These are phyloP conservation scores for Hortiboletus flavorubellus DNA, from an alignment of 768 basidiomycete genomes.

Conservation along the genomic window DNA sequence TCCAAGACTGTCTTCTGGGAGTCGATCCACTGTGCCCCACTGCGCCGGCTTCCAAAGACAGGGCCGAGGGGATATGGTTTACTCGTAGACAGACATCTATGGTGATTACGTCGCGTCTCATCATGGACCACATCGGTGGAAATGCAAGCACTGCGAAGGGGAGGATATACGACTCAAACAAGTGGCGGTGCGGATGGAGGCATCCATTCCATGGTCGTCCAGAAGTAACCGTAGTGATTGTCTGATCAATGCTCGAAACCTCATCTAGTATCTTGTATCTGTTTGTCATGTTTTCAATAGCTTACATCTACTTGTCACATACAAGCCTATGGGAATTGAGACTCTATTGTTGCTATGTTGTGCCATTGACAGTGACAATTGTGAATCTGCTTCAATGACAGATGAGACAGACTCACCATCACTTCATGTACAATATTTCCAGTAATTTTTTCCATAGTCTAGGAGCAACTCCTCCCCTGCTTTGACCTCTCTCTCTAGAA, in stretches of 20 bases:
- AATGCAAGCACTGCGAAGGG: constrained; percentile 33
- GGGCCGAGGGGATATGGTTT: constrained; percentile 5
- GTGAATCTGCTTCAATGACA: too few species aligned
- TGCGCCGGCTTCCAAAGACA: constrained; percentile 4
- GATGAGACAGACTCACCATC: too few species aligned
- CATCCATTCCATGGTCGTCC: constrained; percentile 41
- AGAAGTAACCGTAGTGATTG: constrained; percentile 36
- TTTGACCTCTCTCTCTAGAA: constrained; percentile 25
- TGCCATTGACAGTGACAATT: neutral
- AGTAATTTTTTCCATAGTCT: constrained; percentile 33
- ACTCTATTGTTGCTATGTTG: neutral
- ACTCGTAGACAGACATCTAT: constrained; percentile 21
- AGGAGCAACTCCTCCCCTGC: constrained; percentile 35
- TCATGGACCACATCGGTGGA: constrained; percentile 43
- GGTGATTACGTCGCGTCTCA: constrained; percentile 40
- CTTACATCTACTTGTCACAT: neutral
- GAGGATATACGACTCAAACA: constrained; percentile 30
- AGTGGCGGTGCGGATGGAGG: constrained; percentile 46
- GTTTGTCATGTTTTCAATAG: neutral
- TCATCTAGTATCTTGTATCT: neutral
- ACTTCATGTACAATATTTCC: constrained; percentile 4
- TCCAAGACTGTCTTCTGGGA: constrained; percentile 44
- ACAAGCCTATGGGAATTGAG: neutral
- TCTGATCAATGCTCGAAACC: constrained; percentile 4
- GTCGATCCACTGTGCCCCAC: constrained; percentile 36